A percentile compares a stretch with the other conserved stretches of the same genome.
phyloP scores from a whole-genome alignment of 2,329 filamentous ascomycete genomes.

The Parascedosporium putredinis region DNA sequence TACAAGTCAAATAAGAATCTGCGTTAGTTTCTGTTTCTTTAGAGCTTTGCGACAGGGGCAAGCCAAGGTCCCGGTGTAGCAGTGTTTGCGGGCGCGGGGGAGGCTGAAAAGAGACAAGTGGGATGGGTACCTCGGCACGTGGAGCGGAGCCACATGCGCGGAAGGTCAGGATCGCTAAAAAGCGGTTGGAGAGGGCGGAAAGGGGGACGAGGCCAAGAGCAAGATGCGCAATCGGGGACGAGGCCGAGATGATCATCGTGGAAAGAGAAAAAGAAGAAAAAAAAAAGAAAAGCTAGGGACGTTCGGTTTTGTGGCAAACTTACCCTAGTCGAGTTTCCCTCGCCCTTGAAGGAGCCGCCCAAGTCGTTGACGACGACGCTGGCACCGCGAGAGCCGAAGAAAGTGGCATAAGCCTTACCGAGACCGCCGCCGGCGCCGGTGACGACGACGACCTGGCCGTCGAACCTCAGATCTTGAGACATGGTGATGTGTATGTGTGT shows the following conservation, averaged over 20 bases:
- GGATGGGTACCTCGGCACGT: neutral
- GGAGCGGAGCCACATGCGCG: too few species aligned
- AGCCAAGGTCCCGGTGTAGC: neutral
- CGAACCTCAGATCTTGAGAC: conserved; percentile 63
- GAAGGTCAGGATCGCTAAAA: neutral
- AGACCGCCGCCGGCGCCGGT: conserved; percentile 73
- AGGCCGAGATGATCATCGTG: too few species aligned
- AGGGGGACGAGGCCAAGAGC: too few species aligned
- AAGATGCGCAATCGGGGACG: too few species aligned
- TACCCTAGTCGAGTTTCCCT: conserved; percentile 80
- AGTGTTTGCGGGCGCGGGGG: neutral
- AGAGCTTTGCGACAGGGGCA: too few species aligned
- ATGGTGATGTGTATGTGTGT: conserved; percentile 30
- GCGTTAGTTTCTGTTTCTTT: neutral
- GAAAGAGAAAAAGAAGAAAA: too few species aligned
- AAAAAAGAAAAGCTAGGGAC: too few species aligned
- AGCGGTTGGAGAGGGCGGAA: neutral
- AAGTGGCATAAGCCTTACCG: conserved; percentile 73
- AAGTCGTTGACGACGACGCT: conserved; percentile 96
- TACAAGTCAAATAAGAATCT: neutral
- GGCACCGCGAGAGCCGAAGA: conserved; percentile 85
- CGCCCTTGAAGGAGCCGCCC: conserved; percentile 85
- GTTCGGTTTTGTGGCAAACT: neutral
- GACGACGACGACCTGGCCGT: conserved; percentile 75
- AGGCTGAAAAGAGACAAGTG: neutral